A percentile compares a stretch with the other conserved stretches of the same genome.
Conservation (phyloP, 2,329 filamentous ascomycete genomes). For the Lasiodiplodia gonubiensis region DNA sequence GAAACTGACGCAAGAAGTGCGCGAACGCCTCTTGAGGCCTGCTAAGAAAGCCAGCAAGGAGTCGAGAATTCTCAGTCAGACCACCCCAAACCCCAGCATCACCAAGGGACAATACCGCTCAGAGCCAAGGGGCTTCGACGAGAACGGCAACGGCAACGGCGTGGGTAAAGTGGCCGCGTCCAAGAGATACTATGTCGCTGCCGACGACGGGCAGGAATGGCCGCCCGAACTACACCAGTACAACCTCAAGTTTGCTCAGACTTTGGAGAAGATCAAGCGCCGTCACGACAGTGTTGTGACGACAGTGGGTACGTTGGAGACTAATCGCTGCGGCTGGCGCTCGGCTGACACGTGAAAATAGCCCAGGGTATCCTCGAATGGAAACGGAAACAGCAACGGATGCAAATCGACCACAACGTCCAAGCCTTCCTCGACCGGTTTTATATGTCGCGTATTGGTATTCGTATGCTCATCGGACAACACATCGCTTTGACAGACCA, state of each 20-base stretch:
- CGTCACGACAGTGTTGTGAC: slow-evolving; percentile 97
- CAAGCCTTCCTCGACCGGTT: slow-evolving; percentile 98
- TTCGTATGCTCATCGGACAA: slow-evolving; percentile 98
- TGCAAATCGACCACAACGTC: slow-evolving; percentile 98
- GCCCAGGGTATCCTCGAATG: slow-evolving; percentile 98
- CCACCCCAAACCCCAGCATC: slow-evolving; percentile 89
- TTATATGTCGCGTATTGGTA: slow-evolving; percentile 99
- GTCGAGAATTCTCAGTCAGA: slow-evolving; percentile 75
- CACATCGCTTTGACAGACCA: slow-evolving; percentile 97
- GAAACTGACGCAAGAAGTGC: slow-evolving; percentile 74
- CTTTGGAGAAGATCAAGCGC: slow-evolving; percentile 91
- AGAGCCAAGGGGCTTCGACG: slow-evolving; percentile 44
- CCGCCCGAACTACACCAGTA: slow-evolving; percentile 93
- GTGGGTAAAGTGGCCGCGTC: slow-evolving; percentile 55
- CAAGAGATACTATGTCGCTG: slow-evolving; percentile 86
- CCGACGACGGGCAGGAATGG: slow-evolving; percentile 89
- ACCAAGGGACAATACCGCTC: slow-evolving; percentile 78
- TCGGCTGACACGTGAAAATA: slow-evolving; percentile 27
- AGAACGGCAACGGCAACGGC: slow-evolving; percentile 54
- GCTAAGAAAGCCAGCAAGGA: slow-evolving; percentile 63
- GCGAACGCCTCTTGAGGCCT: slow-evolving; percentile 77
- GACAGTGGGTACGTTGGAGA: slow-evolving; percentile 66
- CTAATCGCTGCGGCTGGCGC: neutral
- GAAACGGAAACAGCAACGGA: slow-evolving; percentile 92
- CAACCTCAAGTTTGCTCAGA: slow-evolving; percentile 88